phyloP scores from a whole-genome alignment of 2,329 filamentous ascomycete species.

The Colletotrichum sp. region DNA sequence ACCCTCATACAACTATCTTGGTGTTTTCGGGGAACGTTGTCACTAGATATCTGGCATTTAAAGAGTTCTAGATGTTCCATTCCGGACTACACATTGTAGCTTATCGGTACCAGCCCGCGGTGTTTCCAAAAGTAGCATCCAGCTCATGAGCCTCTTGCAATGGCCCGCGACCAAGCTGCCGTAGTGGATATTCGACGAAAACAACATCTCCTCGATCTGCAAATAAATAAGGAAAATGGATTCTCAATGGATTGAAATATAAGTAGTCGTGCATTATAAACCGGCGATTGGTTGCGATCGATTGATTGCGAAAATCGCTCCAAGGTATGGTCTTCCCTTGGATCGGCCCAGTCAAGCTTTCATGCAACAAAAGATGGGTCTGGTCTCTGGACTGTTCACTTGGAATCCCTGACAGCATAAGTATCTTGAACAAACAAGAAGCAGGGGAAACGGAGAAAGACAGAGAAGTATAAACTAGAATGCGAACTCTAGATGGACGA shows the following conservation, averaged over 20 bases:
- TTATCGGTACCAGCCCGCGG: no score
- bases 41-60: background rate
- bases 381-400: background rate
- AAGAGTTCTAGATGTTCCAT: accelerated
- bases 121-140: background rate
- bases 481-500: accelerated
- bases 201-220: background rate
- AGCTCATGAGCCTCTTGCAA: background rate
- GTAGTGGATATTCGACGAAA: background rate
- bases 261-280: no score
- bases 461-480: background rate
- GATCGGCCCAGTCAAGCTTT: background rate
- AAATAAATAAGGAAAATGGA: background rate
- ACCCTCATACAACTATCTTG: background rate
- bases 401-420: background rate
- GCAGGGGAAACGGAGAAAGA: background rate
- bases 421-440: background rate
- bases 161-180: no score
- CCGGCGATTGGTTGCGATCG: background rate
- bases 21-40: background rate
- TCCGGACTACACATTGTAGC: background rate
- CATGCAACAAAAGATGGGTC: background rate
- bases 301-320: background rate
- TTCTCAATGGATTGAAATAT: no score
- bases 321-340: background rate